Evolutionary conservation across 2,329 filamentous ascomycete species (phyloP).

Genomic region (Ascochyta lentis): DNA sequence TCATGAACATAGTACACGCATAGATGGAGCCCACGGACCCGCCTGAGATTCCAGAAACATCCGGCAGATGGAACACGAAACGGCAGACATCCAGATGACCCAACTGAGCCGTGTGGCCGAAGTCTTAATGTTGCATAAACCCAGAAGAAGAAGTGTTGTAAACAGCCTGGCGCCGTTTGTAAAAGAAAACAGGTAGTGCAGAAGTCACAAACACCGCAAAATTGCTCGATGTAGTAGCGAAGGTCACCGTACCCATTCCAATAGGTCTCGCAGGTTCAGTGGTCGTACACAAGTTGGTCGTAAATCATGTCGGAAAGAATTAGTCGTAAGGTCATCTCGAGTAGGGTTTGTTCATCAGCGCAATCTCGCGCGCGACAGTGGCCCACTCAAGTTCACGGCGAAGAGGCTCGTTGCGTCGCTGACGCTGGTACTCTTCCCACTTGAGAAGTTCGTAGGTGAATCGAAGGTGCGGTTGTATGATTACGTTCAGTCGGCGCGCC

Average conservation of each 20-base stretch:
- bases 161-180: neutral
- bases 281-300: slow-evolving; percentile 33
- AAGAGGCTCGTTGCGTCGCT: slow-evolving; percentile 60
- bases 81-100: slow-evolving; percentile 22
- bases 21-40: slow-evolving; percentile 8
- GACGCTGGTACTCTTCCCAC: slow-evolving; percentile 83
- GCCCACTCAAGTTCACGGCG: slow-evolving; percentile 90
- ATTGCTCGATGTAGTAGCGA: slow-evolving; percentile 9
- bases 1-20: slow-evolving; percentile 10
- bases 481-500: slow-evolving; percentile 90
- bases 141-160: slow-evolving; percentile 16
- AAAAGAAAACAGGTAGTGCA: slow-evolving; percentile 1
- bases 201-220: slow-evolving; percentile 10
- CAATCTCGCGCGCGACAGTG: slow-evolving; percentile 86
- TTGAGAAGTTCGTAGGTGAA: slow-evolving; percentile 94
- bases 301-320: slow-evolving; percentile 25
- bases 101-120: slow-evolving; percentile 25
- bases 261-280: slow-evolving; percentile 16
- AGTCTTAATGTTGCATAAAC: slow-evolving; percentile 19
- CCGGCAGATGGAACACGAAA: slow-evolving; percentile 7
- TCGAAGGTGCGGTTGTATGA: slow-evolving; percentile 94
- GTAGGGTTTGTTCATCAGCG: slow-evolving; percentile 95
- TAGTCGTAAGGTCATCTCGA: slow-evolving; percentile 61
- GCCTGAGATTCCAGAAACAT: slow-evolving; percentile 4
- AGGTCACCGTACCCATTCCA: slow-evolving; percentile 12